Evolutionary conservation across 257 asterid genomes (phyloP), one percentile per base, ranked within the genome.

Genomic region (Cruciata laevipes): DNA sequence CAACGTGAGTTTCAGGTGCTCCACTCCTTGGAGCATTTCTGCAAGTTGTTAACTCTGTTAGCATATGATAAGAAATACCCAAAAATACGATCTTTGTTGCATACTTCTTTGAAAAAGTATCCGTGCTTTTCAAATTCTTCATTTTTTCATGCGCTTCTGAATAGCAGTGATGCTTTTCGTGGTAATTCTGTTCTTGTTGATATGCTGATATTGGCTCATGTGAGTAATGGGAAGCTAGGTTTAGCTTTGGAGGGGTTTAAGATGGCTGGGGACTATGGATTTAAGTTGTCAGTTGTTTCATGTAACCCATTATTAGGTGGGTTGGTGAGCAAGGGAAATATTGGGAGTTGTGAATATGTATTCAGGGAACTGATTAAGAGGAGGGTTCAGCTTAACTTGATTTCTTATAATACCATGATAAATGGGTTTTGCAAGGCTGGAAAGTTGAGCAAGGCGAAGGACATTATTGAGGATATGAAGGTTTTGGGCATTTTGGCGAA

Each of bases 371-470:
- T 90, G 86, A 66, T 79, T 62, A 82, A 82, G 90, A 85, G 99
- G 80, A 93, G 87, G 73, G 63, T 85, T 73, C 72, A 30, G 75
- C 58, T 80, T 68, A 80, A 83, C 62, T 51, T 85, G 81, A 75
- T 73, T 68, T 84, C 92, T 0, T 83, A 79, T 69, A 93, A 90
- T 57, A 84, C 73, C 7, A 91, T 90, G 58, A 74, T 90, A 44
- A 80, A 76, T 57, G 99, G 97, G 72, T 74, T 93, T 20, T 86
- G 96, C 71, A 93, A 86, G 84, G 90, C 75, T 16, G 95, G 96
- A 73, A 90, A 75, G 83, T 67, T 93, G 79, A 86, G 73, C 73
- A 86, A 82, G 86, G 97, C 96, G 0, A 69, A 74, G 12, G 95
- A 93, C 70, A 69, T 85, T n/a, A 42, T 93, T 21, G 96, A 90